Base-by-base conservation (phyloP, 1,139 yeast genomes). In the Hansenula lynferdii region DNA sequence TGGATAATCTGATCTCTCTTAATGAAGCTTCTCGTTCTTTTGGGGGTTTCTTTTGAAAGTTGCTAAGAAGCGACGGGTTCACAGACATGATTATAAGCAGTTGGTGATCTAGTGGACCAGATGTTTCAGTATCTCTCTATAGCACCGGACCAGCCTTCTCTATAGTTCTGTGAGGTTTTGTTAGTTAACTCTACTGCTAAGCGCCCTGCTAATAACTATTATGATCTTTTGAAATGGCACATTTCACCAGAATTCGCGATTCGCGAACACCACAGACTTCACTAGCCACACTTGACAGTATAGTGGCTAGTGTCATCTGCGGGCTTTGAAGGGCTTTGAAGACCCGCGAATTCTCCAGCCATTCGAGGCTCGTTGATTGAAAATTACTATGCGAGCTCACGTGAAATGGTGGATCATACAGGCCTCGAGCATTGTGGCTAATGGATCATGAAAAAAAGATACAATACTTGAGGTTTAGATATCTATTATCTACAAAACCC, bases 1-100 rank as follows among this genome's bases (percentile, higher is more conserved):
- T 45, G 3, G 51, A 41, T 17, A 51, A 44, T 20, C 54, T 40
- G 3, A 49, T 37, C 14, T 45, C 48, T 26, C 41, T 37, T 16
- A 52, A 25, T 12, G 19, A 38, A n/a, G 42, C 27, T 14, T 35
- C 37, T 11, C 25, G 28, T 3, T 27, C 28, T n/a, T 43, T 17
- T 14, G 31, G 34, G 22, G 28, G 28, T 31, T 23, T 31, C 7
- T 12, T 12, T 2, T 23, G 15, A 7, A 31, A 31, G 19, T 23
- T 10, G 22, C n/a, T 22, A 12, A 31, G n/a, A 12, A 31, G 26
- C 3, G 16, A 12, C 9, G 22, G 27, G 15, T 31, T 18, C 8
- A 31, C 28, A 7, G 34, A 31, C 34, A 31, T 31, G 5, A 23
- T 5, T 11, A n/a, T 10, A 23, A 23, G n/a, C n/a, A n/a, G n/a